Evolutionary conservation across 768 basidiomycete species (phyloP).

Genomic region (Albatrellus ellisii): DNA sequence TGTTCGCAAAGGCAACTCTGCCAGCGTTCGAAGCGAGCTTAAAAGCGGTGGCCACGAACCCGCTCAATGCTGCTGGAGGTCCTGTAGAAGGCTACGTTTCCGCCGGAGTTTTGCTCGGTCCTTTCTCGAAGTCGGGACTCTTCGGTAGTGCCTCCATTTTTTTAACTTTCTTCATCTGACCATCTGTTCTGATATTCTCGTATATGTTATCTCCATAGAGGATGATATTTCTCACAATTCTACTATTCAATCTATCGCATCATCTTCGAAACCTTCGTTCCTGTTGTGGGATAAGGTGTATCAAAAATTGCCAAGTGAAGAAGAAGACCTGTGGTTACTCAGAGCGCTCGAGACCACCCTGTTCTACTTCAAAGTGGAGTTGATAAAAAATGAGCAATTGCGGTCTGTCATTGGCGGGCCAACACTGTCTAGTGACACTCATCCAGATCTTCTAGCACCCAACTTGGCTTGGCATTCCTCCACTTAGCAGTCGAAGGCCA

Average conservation of each 20-base stretch:
- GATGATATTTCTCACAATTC: conserved; percentile 36
- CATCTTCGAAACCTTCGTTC: conserved; percentile 66
- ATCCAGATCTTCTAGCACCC: conserved; percentile 25
- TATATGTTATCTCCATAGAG: conserved; percentile 24
- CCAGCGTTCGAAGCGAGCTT: conserved; percentile 58
- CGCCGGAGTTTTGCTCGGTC: conserved; percentile 52
- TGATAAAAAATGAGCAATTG: conserved; percentile 38
- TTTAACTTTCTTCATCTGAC: conserved; percentile 3
- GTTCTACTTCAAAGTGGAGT: conserved; percentile 32
- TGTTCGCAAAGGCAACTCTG: conserved; percentile 40
- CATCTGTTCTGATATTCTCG: conserved; percentile 7
- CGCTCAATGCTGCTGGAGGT: conserved; percentile 43
- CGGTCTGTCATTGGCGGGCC: conserved; percentile 28
- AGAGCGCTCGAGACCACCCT: conserved; percentile 44
- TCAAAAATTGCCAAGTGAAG: conserved; percentile 45
- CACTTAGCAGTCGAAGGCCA: conserved; percentile 53
- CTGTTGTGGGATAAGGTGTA: conserved; percentile 82
- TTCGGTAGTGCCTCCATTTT: conserved; percentile 33
- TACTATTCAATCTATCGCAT: conserved; percentile 31
- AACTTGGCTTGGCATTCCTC: conserved; percentile 54
- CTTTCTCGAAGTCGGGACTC: conserved; percentile 33
- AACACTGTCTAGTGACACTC: background rate
- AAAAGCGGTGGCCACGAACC: conserved; percentile 50
- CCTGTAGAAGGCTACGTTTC: conserved; percentile 83
- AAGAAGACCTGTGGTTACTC: conserved; percentile 69